Percentiles rank a stretch among this genome's conserved stretches.
Conservation (phyloP, 2,329 filamentous ascomycete species). For the Ascocoryne sarcoides region DNA sequence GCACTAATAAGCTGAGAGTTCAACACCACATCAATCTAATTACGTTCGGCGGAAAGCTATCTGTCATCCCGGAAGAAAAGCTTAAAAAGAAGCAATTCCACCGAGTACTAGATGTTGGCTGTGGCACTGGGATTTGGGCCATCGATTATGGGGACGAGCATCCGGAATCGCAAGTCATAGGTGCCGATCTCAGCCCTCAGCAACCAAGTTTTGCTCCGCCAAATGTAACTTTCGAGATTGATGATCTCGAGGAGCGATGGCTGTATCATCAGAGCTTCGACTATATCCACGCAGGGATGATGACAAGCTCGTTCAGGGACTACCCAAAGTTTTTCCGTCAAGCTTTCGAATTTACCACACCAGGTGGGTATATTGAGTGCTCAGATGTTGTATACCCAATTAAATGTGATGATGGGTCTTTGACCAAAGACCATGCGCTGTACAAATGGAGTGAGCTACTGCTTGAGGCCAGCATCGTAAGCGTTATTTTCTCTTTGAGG, state of each 20-base stretch:
- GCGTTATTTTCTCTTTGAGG: too few relatives aligned
- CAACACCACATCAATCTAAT: slow-evolving; percentile 31
- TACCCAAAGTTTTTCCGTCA: background rate
- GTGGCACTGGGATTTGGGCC: slow-evolving; percentile 9
- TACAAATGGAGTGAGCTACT: slow-evolving; percentile 15
- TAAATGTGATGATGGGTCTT: slow-evolving; percentile 32
- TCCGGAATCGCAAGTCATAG: slow-evolving; percentile 22
- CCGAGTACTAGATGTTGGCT: slow-evolving; percentile 9
- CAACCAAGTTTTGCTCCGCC: slow-evolving; percentile 40
- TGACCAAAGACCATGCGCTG: slow-evolving; percentile 19
- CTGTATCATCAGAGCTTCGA: slow-evolving; percentile 46
- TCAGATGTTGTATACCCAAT: slow-evolving; percentile 33
- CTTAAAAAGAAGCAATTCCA: slow-evolving; percentile 17
- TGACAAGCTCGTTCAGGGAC: slow-evolving; percentile 10
- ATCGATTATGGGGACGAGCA: slow-evolving; percentile 12
- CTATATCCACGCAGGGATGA: slow-evolving; percentile 44
- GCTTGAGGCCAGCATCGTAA: slow-evolving; percentile 9
- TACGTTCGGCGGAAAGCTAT: slow-evolving; percentile 28
- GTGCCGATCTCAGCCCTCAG: slow-evolving; percentile 33
- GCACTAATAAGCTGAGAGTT: too few relatives aligned
- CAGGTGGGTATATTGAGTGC: slow-evolving; percentile 7
- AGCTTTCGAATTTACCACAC: slow-evolving; percentile 1
- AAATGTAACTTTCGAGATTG: slow-evolving; percentile 47
- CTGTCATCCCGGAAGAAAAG: slow-evolving; percentile 22
- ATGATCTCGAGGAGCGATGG: slow-evolving; percentile 50